A percentile compares a stretch with the other conserved stretches of the same genome.
Conservation (phyloP, 2,329 filamentous ascomycete species). For the Metarhizium album region DNA sequence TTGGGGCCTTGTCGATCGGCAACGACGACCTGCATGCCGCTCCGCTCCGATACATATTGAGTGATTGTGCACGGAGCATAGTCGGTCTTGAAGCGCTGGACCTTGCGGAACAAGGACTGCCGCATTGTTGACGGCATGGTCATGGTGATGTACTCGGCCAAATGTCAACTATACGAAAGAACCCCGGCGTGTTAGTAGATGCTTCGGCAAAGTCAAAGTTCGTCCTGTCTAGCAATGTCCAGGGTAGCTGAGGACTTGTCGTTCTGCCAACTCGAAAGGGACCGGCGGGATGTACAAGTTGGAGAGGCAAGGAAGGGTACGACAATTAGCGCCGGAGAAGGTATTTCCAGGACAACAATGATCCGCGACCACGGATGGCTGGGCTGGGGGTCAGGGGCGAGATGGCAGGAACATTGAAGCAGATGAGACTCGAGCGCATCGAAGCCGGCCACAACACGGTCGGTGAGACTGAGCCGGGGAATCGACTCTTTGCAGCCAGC, state of each 20-base stretch:
- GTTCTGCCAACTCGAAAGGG: not conserved
- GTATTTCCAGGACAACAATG: too few species aligned
- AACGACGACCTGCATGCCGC: conserved; percentile 88
- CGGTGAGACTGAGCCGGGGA: too few species aligned
- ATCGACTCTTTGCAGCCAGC: too few species aligned
- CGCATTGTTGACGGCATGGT: conserved; percentile 3
- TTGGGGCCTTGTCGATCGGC: conserved; percentile 93
- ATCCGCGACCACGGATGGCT: too few species aligned
- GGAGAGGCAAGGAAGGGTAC: too few species aligned
- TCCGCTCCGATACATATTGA: conserved; percentile 91
- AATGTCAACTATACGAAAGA: not conserved
- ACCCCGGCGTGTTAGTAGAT: not conserved
- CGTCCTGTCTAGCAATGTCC: not conserved
- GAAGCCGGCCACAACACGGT: too few species aligned
- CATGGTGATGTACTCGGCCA: not conserved
- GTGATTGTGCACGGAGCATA: conserved; percentile 84
- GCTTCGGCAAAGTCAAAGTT: not conserved
- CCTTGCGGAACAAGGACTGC: conserved; percentile 57
- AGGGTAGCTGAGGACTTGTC: not conserved
- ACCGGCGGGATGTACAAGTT: not conserved
- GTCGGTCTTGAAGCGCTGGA: conserved; percentile 79
- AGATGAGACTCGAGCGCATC: too few species aligned
- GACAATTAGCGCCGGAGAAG: too few species aligned
- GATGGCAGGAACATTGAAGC: too few species aligned
- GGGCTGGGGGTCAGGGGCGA: too few species aligned